Conservation (phyloP, 2,329 filamentous ascomycete genomes). For the Fusarium sp. region DNA sequence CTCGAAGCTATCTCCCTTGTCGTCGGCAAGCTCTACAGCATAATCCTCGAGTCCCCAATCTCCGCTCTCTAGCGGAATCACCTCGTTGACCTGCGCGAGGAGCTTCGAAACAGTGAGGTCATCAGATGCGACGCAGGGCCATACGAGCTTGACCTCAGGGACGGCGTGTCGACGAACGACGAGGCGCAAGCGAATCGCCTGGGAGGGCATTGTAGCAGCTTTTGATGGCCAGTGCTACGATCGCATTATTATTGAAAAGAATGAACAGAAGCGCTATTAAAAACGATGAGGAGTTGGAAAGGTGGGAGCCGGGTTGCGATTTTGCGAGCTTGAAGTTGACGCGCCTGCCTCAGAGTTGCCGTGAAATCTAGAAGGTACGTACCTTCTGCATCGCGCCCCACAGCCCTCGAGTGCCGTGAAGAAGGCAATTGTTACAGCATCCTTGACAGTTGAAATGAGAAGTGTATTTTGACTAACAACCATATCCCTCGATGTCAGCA, state of each 20-base stretch:
- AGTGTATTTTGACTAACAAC: neutral
- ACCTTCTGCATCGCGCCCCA: slow-evolving; percentile 5
- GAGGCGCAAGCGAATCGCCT: slow-evolving; percentile 76
- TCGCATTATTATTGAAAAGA: slow-evolving; percentile 29
- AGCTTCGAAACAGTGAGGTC: slow-evolving; percentile 81
- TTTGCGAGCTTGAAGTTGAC: slow-evolving; percentile 28
- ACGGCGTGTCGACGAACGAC: slow-evolving; percentile 79
- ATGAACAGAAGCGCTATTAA: neutral
- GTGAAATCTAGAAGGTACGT: slow-evolving; percentile 3
- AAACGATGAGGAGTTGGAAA: slow-evolving; percentile 9
- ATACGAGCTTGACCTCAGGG: slow-evolving; percentile 78
- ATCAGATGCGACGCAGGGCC: slow-evolving; percentile 69
- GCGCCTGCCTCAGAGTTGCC: slow-evolving; percentile 19
- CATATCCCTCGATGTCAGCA: neutral
- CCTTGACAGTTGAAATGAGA: neutral
- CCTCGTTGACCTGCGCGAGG: slow-evolving; percentile 81
- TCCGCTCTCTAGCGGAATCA: slow-evolving; percentile 82
- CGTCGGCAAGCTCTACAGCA: slow-evolving; percentile 76
- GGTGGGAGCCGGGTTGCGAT: slow-evolving; percentile 21
- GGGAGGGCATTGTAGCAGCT: slow-evolving; percentile 45
- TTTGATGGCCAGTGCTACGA: slow-evolving; percentile 3
- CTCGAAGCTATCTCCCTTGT: slow-evolving; percentile 76
- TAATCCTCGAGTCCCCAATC: slow-evolving; percentile 94
- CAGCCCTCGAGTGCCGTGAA: neutral
- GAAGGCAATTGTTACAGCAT: neutral